Evolutionary conservation across 306 rosid genomes (phyloP).

Genomic region (Mucuna pruriens): DNA sequence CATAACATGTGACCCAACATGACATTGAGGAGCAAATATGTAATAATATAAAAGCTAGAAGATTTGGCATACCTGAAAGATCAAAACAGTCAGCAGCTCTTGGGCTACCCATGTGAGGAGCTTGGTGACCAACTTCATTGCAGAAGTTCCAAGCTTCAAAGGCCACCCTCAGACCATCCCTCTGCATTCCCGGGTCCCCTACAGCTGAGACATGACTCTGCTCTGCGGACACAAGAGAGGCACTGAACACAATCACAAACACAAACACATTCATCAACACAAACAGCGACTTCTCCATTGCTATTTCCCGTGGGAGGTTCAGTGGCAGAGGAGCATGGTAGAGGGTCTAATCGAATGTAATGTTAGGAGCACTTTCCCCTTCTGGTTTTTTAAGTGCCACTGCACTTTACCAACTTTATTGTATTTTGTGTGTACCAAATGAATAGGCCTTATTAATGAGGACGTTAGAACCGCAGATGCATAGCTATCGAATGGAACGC

Average conservation of each 20-base stretch:
- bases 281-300: constrained; percentile 45
- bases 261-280: constrained; percentile 41
- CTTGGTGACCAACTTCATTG: constrained; percentile 86
- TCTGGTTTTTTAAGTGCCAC: background rate
- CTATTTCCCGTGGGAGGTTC: constrained; percentile 12
- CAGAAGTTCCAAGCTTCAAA: constrained; percentile 96
- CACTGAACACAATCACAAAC: constrained; percentile 37
- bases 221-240: constrained; percentile 32
- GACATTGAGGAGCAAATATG: background rate
- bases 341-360: constrained; percentile 23
- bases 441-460: background rate
- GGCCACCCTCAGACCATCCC: constrained; percentile 78
- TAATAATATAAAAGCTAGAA: background rate
- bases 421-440: background rate
- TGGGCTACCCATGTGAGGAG: constrained; percentile 82
- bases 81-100: constrained; percentile 88
- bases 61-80: constrained; percentile 54
- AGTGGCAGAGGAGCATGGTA: constrained; percentile 29
- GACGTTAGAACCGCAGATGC: background rate
- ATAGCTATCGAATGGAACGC: constrained; percentile 14
- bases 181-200: constrained; percentile 90
- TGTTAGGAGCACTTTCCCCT: constrained; percentile 30
- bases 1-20: background rate
- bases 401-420: constrained; percentile 6
- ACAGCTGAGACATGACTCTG: constrained; percentile 54